Evolutionary conservation across 2,329 filamentous ascomycete species (phyloP).

Genomic region (Trichoderma asperellum): DNA sequence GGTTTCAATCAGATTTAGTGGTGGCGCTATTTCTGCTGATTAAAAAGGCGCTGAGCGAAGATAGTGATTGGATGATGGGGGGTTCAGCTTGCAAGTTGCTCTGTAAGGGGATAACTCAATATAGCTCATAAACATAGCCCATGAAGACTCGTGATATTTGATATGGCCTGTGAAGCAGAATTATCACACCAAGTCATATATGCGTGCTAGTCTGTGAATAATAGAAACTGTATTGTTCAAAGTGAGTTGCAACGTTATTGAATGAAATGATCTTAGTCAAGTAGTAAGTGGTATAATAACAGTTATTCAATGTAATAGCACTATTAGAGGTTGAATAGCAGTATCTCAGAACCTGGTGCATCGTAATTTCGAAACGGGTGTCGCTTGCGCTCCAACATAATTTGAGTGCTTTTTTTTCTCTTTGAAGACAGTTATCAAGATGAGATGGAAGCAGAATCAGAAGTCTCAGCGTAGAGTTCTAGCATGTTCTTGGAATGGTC

Average conservation of each 20-base stretch:
- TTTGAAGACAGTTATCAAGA: too few species aligned
- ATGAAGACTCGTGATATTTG: not conserved
- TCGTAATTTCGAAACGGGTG: too few species aligned
- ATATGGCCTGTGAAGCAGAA: not conserved
- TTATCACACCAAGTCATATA: not conserved
- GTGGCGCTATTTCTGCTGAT: not conserved
- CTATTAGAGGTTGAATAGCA: too few species aligned
- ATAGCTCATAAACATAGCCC: not conserved
- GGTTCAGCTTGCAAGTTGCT: not conserved
- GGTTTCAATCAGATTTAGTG: not conserved
- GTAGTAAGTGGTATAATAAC: not conserved
- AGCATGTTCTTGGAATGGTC: too few species aligned
- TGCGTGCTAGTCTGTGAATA: not conserved
- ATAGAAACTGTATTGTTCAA: not conserved
- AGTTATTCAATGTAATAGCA: not conserved
- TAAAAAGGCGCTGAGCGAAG: not conserved
- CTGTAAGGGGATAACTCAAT: not conserved
- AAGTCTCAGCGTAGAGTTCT: too few species aligned
- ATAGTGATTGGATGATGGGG: conserved; percentile 1
- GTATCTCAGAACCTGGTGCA: too few species aligned
- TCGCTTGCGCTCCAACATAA: too few species aligned
- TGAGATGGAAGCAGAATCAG: too few species aligned
- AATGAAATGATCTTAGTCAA: not conserved
- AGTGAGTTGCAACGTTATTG: not conserved
- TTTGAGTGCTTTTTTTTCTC: too few species aligned